phyloP scores from a whole-genome alignment of 106 monocot species.

The Apostasia shenzhenica region DNA sequence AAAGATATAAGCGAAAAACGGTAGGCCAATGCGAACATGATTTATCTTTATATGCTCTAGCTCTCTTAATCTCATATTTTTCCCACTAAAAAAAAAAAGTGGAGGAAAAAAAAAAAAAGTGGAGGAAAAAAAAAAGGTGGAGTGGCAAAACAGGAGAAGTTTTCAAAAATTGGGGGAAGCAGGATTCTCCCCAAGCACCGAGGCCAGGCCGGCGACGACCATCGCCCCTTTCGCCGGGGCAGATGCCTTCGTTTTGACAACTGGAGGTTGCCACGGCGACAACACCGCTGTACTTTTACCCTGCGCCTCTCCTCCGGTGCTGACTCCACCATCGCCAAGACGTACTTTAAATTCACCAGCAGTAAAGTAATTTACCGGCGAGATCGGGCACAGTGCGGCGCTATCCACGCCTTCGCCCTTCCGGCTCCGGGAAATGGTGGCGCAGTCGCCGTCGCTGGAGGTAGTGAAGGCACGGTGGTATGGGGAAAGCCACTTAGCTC shows the following conservation, averaged over 20 bases:
- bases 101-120: not conserved
- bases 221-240: constrained; percentile 4
- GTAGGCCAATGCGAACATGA: constrained; percentile 4
- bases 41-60: not conserved
- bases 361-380: not conserved
- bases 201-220: constrained; percentile 34
- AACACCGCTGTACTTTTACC: not conserved
- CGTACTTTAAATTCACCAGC: constrained; percentile 6
- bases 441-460: not conserved
- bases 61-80: not conserved
- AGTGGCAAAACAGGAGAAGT: not conserved
- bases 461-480: not conserved
- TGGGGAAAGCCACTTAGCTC: constrained; percentile 56
- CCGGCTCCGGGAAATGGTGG: not conserved
- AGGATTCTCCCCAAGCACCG: constrained; percentile 16
- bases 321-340: not conserved
- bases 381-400: not conserved
- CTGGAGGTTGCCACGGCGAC: constrained; percentile 23
- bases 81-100: not conserved
- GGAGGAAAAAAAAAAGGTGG: not conserved
- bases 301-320: not conserved
- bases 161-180: not conserved
- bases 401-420: constrained; percentile 11
- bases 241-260: constrained; percentile 9
- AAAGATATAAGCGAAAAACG: constrained; percentile 3